Evolutionary conservation across 2,329 filamentous ascomycete species (phyloP).

Genomic region (Plectosphaerella plurivora): DNA sequence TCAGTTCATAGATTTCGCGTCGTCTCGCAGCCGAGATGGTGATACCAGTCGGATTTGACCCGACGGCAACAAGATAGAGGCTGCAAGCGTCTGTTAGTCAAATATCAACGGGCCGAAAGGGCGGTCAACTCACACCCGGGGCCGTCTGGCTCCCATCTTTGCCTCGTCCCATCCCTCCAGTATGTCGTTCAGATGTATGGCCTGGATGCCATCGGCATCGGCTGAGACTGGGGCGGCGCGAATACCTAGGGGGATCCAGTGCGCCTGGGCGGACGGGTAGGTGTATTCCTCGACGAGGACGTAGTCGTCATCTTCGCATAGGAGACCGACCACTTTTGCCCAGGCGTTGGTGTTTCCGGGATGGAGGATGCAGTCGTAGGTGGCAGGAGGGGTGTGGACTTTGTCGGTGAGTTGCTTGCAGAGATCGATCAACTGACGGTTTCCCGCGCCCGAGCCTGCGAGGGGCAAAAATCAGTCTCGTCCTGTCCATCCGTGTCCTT

Average conservation of each 20-base stretch:
- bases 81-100: neutral
- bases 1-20: constrained; percentile 48
- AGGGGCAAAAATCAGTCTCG: neutral
- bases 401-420: constrained; percentile 13
- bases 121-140: constrained; percentile 10
- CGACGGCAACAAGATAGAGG: constrained; percentile 38
- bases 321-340: no score
- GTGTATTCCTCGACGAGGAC: constrained; percentile 21
- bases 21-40: constrained; percentile 56
- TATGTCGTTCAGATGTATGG: constrained; percentile 11
- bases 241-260: constrained; percentile 1
- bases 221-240: constrained; percentile 16
- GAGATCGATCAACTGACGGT: constrained; percentile 10
- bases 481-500: neutral
- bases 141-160: constrained; percentile 6
- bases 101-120: neutral
- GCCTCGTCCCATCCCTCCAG: constrained; percentile 17
- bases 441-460: constrained; percentile 14
- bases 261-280: no score
- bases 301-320: neutral
- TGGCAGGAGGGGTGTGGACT: constrained; percentile 15
- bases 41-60: constrained; percentile 67
- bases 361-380: constrained; percentile 19
- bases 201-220: constrained; percentile 20
- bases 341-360: constrained; percentile 18